Percentiles rank a stretch among this genome's conserved stretches.
Conservation (phyloP, 305 asterid species). For the Petunia hybrid region DNA sequence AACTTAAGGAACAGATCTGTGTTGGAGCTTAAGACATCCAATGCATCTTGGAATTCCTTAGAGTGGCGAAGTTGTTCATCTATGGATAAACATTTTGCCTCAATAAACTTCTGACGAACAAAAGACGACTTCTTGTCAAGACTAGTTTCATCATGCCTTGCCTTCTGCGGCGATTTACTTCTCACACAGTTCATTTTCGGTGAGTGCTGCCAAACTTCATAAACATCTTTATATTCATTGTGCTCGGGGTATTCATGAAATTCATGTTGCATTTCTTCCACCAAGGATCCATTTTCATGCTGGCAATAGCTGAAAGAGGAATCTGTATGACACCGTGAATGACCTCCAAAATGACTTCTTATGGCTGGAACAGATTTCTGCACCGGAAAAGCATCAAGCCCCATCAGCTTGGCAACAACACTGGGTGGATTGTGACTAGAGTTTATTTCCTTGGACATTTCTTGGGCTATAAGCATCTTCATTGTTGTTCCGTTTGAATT, state of each 20-base stretch:
- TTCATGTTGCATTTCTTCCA: conserved; percentile 39
- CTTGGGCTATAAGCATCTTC: conserved; percentile 93
- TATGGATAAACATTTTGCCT: conserved; percentile 85
- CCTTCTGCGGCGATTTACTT: conserved; percentile 58
- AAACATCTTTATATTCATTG: conserved; percentile 66
- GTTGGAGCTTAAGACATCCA: conserved; percentile 88
- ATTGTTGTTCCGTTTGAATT: conserved; percentile 73
- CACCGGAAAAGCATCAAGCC: conserved; percentile 89
- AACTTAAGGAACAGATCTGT: conserved; percentile 83
- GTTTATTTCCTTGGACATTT: conserved; percentile 88
- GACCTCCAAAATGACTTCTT: conserved; percentile 61
- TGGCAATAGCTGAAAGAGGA: conserved; percentile 70
- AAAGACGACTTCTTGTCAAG: conserved; percentile 70
- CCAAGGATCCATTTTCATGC: conserved; percentile 61
- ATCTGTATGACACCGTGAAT: conserved; percentile 70
- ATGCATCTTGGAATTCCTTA: conserved; percentile 86
- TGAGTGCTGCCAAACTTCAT: conserved; percentile 68
- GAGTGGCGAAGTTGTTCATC: conserved; percentile 84
- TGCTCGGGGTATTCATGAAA: conserved; percentile 51
- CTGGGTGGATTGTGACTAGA: conserved; percentile 69
- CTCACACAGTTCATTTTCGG: conserved; percentile 44
- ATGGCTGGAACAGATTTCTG: conserved; percentile 62
- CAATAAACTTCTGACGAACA: conserved; percentile 86
- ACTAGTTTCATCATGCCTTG: conserved; percentile 49
- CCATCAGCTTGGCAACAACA: conserved; percentile 97